Conservation (phyloP, 257 asterid genomes). For the Handroanthus guayacan region DNA sequence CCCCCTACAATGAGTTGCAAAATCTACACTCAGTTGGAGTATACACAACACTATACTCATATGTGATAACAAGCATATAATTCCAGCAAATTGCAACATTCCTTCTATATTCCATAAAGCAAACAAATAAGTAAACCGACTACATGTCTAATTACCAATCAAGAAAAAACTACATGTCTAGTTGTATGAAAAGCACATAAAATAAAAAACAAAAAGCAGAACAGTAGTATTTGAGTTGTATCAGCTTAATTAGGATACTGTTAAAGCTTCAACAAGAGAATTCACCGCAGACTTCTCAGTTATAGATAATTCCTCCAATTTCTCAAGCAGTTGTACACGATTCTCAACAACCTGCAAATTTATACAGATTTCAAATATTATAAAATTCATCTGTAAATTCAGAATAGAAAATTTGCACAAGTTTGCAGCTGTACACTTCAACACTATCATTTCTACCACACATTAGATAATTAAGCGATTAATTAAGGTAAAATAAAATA, state of each 20-base stretch:
- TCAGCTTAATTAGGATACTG: slow-evolving; percentile 65
- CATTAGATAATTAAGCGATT: background rate
- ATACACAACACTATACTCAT: slow-evolving; percentile 7
- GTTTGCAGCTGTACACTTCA: background rate
- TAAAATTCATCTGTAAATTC: background rate
- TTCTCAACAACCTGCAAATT: slow-evolving; percentile 84
- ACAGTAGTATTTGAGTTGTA: background rate
- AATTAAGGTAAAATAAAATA: background rate
- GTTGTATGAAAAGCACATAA: background rate
- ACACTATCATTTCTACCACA: background rate
- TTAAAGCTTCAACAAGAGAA: slow-evolving; percentile 59
- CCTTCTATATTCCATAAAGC: background rate
- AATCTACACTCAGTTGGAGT: background rate
- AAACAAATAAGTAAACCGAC: slow-evolving; percentile 8
- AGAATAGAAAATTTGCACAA: background rate
- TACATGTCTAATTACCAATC: background rate
- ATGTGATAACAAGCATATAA: background rate
- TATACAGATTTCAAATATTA: background rate
- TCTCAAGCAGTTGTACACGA: slow-evolving; percentile 72
- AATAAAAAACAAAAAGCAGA: background rate
- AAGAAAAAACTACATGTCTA: background rate
- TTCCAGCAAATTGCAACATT: background rate
- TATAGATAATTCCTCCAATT: slow-evolving; percentile 62
- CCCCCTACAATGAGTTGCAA: slow-evolving; percentile 4
- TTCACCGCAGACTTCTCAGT: slow-evolving; percentile 61